Evolutionary conservation across 306 rosid genomes (phyloP).

Genomic region (Rosa chinensis): DNA sequence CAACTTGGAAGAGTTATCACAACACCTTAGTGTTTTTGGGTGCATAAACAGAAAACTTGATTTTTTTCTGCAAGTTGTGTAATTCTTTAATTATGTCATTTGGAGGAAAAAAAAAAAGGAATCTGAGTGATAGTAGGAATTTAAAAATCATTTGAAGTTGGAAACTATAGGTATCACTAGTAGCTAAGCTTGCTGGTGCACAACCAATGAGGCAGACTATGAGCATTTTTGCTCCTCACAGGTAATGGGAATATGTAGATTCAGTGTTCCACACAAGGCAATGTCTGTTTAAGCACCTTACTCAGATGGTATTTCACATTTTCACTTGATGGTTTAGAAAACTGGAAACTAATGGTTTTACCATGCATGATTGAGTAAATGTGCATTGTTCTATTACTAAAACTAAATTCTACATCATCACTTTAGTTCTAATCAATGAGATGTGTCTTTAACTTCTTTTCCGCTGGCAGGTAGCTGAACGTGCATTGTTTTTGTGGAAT

Average conservation of each 20-base stretch:
- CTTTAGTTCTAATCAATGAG: background rate
- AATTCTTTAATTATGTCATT: background rate
- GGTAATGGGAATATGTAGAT: background rate
- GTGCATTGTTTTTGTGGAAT: slow-evolving; percentile 69
- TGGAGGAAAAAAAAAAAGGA: background rate
- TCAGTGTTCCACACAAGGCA: background rate
- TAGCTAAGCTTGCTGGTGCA: background rate
- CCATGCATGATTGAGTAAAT: background rate
- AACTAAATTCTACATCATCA: background rate
- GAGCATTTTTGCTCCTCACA: background rate
- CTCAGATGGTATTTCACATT: background rate
- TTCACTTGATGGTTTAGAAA: background rate
- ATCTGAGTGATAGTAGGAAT: background rate
- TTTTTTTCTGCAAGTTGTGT: background rate
- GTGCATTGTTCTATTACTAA: background rate
- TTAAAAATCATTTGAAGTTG: background rate
- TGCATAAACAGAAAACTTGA: background rate
- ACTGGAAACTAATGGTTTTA: background rate
- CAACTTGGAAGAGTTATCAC: background rate
- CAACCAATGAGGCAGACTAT: background rate
- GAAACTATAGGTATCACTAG: background rate
- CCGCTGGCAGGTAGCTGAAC: slow-evolving; percentile 66
- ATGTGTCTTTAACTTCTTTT: slow-evolving; percentile 27
- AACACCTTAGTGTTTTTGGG: background rate
- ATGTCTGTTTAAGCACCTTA: background rate